Percentiles rank a stretch among this genome's conserved stretches.
Evolutionary conservation across 352 stramenopile genomes (phyloP).

Genomic region (Phytophthora chlamydospora): DNA sequence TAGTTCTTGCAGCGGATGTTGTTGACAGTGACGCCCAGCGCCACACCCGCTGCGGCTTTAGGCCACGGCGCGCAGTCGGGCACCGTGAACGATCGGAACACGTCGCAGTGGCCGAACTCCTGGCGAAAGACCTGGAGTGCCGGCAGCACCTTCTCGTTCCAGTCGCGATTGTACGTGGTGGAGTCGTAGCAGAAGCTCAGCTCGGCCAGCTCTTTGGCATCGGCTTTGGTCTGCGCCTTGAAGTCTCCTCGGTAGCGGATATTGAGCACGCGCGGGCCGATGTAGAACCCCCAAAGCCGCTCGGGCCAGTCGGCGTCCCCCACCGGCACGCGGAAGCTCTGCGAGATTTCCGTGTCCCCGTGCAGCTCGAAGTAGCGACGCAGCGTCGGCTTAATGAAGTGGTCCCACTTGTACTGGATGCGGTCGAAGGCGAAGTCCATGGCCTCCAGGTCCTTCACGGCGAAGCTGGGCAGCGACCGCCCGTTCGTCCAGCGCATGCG

Average conservation of each 20-base stretch:
- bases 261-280: not conserved
- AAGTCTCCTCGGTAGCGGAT: slow-evolving; percentile 4
- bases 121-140: slow-evolving; percentile 14
- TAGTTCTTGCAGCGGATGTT: slow-evolving; percentile 11
- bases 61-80: slow-evolving; percentile 11
- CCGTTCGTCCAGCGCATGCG: no score
- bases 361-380: no score
- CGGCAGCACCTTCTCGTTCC: slow-evolving; percentile 9
- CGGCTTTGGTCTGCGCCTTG: not conserved
- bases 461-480: no score
- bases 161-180: slow-evolving; percentile 11
- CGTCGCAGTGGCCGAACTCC: slow-evolving; percentile 15
- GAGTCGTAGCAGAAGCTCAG: slow-evolving; percentile 23
- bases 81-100: slow-evolving; percentile 12
- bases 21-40: slow-evolving; percentile 11
- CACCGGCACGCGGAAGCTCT: no score
- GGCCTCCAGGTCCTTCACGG: no score
- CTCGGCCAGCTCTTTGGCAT: slow-evolving; percentile 9
- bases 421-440: no score
- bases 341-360: no score
- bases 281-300: not conserved
- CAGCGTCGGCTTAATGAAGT: no score
- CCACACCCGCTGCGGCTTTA: slow-evolving; percentile 1
- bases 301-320: no score
- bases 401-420: no score